phyloP scores from a whole-genome alignment of 805 yeast genomes.

The Zygosaccharomyces lentus region DNA sequence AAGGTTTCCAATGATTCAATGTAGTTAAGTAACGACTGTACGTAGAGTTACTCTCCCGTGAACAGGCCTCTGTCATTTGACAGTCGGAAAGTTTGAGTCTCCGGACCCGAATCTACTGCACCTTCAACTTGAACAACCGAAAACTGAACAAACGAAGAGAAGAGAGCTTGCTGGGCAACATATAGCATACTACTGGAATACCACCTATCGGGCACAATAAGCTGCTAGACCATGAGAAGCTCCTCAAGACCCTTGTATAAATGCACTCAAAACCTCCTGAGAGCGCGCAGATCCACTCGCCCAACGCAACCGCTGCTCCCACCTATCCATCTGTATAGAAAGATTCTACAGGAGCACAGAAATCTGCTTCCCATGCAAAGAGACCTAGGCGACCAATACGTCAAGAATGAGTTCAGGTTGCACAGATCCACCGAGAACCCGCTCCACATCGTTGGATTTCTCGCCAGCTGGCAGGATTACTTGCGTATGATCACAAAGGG shows the following conservation, averaged over 20 bases:
- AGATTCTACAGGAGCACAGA: conserved; percentile 78
- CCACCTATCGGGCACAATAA: background rate
- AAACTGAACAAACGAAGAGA: background rate
- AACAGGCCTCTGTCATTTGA: background rate
- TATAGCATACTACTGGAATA: background rate
- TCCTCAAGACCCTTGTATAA: background rate
- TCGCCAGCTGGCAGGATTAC: conserved; percentile 92
- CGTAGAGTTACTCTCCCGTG: background rate
- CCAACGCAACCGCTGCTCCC: conserved; percentile 58
- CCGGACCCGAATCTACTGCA: background rate
- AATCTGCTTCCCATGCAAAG: conserved; percentile 64
- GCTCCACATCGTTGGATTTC: conserved; percentile 85
- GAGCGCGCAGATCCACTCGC: conserved; percentile 11
- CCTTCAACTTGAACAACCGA: background rate
- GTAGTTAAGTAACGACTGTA: background rate
- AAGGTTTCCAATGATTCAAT: conserved; percentile 26
- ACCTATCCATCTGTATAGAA: conserved; percentile 72
- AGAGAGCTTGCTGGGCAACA: background rate
- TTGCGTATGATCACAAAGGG: conserved; percentile 55
- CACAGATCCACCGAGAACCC: conserved; percentile 85
- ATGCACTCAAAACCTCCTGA: conserved; percentile 9
- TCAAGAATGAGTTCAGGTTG: conserved; percentile 81
- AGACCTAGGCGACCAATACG: conserved; percentile 83
- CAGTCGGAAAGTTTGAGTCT: background rate
- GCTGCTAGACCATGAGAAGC: background rate